phyloP scores from a whole-genome alignment of 768 basidiomycete genomes.

The Trametes cinnabarina region DNA sequence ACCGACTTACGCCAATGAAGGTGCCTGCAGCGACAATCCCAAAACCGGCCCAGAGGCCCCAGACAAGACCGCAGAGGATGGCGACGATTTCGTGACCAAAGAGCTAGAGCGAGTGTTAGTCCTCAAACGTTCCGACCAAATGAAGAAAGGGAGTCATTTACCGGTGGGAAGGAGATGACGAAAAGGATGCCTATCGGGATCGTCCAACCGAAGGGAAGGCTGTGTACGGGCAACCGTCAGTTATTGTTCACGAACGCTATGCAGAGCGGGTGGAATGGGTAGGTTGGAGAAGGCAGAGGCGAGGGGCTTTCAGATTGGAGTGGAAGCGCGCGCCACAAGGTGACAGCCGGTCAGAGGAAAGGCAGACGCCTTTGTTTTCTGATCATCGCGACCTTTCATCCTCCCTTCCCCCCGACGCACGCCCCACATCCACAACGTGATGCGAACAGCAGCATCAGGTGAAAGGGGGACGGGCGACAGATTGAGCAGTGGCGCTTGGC shows the following conservation, averaged over 20 bases:
- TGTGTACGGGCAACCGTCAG: conserved; percentile 1
- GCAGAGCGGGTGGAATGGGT: no score
- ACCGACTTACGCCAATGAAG: conserved; percentile 80
- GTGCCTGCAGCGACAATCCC: conserved; percentile 84
- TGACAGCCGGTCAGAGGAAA: no score
- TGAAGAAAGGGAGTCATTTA: conserved; percentile 16
- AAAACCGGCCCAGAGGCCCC: conserved; percentile 86
- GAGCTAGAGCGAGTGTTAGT: conserved; percentile 42
- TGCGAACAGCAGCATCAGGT: no score
- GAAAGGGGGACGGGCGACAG: no score
- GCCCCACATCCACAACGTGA: no score
- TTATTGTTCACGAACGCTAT: background rate
- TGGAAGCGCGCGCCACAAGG: no score
- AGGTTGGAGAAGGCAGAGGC: no score
- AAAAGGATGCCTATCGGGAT: conserved; percentile 46
- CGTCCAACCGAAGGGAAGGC: conserved; percentile 35
- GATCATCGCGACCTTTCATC: no score
- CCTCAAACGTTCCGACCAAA: conserved; percentile 18
- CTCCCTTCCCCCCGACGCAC: no score
- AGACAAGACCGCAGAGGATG: conserved; percentile 84
- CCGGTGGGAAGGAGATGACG: conserved; percentile 43
- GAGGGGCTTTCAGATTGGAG: no score
- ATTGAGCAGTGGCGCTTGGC: no score
- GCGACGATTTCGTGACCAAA: conserved; percentile 94
- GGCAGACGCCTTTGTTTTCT: no score